Evolutionary conservation across 2,329 filamentous ascomycete genomes (phyloP).

Genomic region (Alternaria novae-zelandiae): DNA sequence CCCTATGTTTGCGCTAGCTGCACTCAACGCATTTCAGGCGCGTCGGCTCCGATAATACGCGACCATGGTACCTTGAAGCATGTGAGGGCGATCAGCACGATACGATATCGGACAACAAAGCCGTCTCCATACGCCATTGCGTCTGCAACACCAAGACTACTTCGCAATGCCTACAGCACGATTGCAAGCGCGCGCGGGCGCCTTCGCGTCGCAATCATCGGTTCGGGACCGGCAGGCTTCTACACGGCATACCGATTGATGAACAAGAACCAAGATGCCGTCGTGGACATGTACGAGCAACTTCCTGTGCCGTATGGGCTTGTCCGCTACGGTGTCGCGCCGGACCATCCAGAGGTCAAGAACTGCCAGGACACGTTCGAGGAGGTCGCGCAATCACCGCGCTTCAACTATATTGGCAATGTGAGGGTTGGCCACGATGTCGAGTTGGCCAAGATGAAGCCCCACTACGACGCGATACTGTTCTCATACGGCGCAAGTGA

Average conservation of each 20-base stretch:
- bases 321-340: conserved; percentile 93
- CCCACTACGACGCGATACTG: conserved; percentile 88
- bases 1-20: conserved; percentile 39
- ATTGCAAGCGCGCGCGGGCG: conserved; percentile 48
- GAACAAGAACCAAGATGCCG: conserved; percentile 72
- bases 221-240: conserved; percentile 94
- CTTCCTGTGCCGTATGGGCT: conserved; percentile 92
- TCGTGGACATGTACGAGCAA: conserved; percentile 95
- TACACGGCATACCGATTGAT: conserved; percentile 90
- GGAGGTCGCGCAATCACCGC: conserved; percentile 80
- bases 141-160: neutral
- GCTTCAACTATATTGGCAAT: conserved; percentile 92
- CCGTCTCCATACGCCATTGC: neutral
- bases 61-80: neutral
- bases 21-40: conserved; percentile 22
- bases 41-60: neutral
- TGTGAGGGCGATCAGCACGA: conserved; percentile 11
- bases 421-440: conserved; percentile 76
- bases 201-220: conserved; percentile 84
- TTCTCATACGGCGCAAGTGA: conserved; percentile 92
- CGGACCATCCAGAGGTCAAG: conserved; percentile 98
- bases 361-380: conserved; percentile 95
- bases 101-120: conserved; percentile 10
- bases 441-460: conserved; percentile 71
- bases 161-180: conserved; percentile 35